Evolutionary conservation across 129 eudicot genomes (phyloP).

Genomic region (Arctium minus): DNA sequence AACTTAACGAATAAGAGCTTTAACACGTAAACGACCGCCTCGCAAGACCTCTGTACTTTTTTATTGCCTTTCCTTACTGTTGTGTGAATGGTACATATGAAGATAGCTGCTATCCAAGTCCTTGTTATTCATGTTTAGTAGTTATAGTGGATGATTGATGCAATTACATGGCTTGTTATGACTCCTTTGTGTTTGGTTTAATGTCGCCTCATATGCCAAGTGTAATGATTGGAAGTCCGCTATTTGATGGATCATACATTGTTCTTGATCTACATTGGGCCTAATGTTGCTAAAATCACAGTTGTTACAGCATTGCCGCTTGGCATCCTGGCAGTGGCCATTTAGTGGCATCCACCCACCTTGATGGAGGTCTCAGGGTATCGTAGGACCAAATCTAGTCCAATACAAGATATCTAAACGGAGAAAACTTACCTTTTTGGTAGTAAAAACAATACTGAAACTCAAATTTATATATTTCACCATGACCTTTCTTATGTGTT

Average conservation of each 20-base stretch:
- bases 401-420: background rate
- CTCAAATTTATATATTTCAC: no score
- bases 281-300: background rate
- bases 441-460: background rate
- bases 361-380: no score
- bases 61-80: background rate
- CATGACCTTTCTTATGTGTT: no score
- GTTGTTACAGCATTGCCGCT: background rate
- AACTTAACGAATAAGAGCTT: background rate
- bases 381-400: background rate
- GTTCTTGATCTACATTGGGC: background rate
- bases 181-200: background rate
- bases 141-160: background rate
- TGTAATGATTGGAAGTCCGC: background rate
- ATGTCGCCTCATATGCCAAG: background rate
- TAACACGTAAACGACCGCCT: background rate
- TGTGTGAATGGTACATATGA: background rate
- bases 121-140: background rate
- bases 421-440: background rate
- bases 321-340: background rate
- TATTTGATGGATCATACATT: background rate
- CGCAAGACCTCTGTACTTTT: no score
- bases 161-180: background rate
- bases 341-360: background rate
- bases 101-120: background rate